These are phyloP conservation scores for Diaporthe aspalathi DNA, from an alignment of 2,329 filamentous ascomycete species.

Conservation along the genomic window DNA sequence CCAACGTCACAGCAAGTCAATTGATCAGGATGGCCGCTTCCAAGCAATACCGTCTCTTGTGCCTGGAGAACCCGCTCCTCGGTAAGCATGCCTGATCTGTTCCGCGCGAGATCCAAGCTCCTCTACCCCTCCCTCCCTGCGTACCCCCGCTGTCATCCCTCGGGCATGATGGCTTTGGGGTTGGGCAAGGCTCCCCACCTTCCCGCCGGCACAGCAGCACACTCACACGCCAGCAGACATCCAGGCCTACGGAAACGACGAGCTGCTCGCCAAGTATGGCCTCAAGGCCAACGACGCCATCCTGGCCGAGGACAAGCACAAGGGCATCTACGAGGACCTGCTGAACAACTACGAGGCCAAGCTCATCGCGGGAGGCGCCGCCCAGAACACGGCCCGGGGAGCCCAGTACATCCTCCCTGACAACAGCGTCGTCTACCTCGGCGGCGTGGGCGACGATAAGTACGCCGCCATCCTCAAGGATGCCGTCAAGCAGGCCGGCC, in stretches of 20 bases:
- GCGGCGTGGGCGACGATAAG: slow-evolving; percentile 95
- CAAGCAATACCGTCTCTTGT: slow-evolving; percentile 89
- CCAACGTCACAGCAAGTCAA: slow-evolving; percentile 39
- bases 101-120: slow-evolving; percentile 37
- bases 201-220: slow-evolving; percentile 9
- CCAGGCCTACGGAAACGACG: slow-evolving; percentile 84
- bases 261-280: slow-evolving; percentile 89
- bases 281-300: slow-evolving; percentile 98
- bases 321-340: slow-evolving; percentile 91
- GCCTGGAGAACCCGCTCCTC: slow-evolving; percentile 96
- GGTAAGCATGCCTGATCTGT: slow-evolving; percentile 64
- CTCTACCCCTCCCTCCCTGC: neutral
- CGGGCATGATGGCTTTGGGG: slow-evolving; percentile 25
- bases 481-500: slow-evolving; percentile 86
- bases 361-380: slow-evolving; percentile 94
- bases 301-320: slow-evolving; percentile 92
- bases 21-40: slow-evolving; percentile 72
- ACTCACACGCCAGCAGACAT: slow-evolving; percentile 72
- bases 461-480: slow-evolving; percentile 90
- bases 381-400: slow-evolving; percentile 96
- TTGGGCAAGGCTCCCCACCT: slow-evolving; percentile 14
- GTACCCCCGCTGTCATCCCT: neutral
- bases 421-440: slow-evolving; percentile 92
- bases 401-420: slow-evolving; percentile 94
- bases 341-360: slow-evolving; percentile 93